Base-by-base conservation (phyloP, 768 basidiomycete genomes). In the Lentinula guzmanii region DNA sequence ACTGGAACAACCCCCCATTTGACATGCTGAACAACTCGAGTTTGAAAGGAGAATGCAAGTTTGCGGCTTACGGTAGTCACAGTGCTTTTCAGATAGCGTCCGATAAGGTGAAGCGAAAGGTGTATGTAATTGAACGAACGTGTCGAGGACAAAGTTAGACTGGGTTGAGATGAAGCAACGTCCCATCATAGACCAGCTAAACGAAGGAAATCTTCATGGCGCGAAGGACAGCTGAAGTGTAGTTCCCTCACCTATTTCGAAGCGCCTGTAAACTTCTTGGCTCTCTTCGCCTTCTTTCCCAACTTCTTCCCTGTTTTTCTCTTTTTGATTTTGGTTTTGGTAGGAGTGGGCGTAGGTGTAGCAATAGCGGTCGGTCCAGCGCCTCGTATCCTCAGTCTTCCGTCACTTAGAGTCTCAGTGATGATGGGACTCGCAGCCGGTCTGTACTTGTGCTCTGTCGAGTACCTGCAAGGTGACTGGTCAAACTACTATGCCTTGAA, bases 391-490 rank as follows among this genome's bases (percentile, higher is more conserved):
- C 85, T 79, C 7, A 83, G 72, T 4, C 84, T 78, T 0, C 91
- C 91, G 64, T 91, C 90, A 64, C 83, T 83, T 63, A 94, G 74
- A 18, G 76, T 80, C 69, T 93, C 90, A 0, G 89, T 93, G 65
- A 94, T 80, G 46, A 94, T 76, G 10, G 93, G 91, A 62, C 89
- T 92, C 5, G 92, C 91, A 10, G 93, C 92, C 0, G 93, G 92
- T 24, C 92, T 78, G 70, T 82, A 93, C 71, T 87, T 91, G 76
- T 82, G 83, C 67, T 92, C 87, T 63, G 89, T 86, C 11, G 90
- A 93, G 69, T 94, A 95, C 64, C 93, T 94, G 60, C 13, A 46
- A 5, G 37, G 15, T 11, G 31, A 57, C 15, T 24, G 34, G 31
- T 51, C 41, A 48, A 48, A 51, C 52, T 58, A 43, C 16, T 24